Evolutionary conservation across 306 rosid genomes (phyloP).

Genomic region (Ormosia semicastrata): DNA sequence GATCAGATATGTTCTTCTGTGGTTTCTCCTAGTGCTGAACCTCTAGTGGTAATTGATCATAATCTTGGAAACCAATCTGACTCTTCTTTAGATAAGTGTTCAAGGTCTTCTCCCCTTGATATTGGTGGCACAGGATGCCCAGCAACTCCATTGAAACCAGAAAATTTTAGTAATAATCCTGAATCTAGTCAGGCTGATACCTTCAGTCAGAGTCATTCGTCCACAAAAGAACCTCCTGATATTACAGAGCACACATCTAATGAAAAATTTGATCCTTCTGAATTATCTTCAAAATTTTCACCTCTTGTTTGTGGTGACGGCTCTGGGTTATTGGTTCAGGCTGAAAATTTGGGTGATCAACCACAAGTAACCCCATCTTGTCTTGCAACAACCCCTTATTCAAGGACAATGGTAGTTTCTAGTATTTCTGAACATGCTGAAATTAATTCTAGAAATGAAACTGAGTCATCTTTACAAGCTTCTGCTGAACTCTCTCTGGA

Average conservation of each 20-base stretch:
- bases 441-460: slow-evolving; percentile 20
- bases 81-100: slow-evolving; percentile 34
- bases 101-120: slow-evolving; percentile 34
- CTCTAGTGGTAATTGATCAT: slow-evolving; percentile 24
- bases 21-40: slow-evolving; percentile 28
- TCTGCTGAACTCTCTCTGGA: slow-evolving; percentile 18
- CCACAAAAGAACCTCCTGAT: slow-evolving; percentile 15
- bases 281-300: slow-evolving; percentile 13
- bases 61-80: slow-evolving; percentile 36
- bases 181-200: slow-evolving; percentile 19
- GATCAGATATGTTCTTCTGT: slow-evolving; percentile 34
- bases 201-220: slow-evolving; percentile 4
- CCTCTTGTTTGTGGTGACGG: slow-evolving; percentile 19
- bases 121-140: slow-evolving; percentile 21
- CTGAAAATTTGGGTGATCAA: slow-evolving; percentile 27
- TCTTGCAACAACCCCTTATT: slow-evolving; percentile 14
- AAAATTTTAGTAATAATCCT: slow-evolving; percentile 17
- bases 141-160: slow-evolving; percentile 22
- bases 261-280: slow-evolving; percentile 16
- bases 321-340: slow-evolving; percentile 16
- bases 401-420: slow-evolving; percentile 20
- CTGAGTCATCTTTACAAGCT: slow-evolving; percentile 14
- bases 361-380: slow-evolving; percentile 20
- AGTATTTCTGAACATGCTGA: slow-evolving; percentile 25
- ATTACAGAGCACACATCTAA: slow-evolving; percentile 1